Percentiles rank a stretch among this genome's conserved stretches.
These are phyloP conservation scores for Rubia occidens DNA, from an alignment of 305 asterid genomes.

Conservation along the genomic window DNA sequence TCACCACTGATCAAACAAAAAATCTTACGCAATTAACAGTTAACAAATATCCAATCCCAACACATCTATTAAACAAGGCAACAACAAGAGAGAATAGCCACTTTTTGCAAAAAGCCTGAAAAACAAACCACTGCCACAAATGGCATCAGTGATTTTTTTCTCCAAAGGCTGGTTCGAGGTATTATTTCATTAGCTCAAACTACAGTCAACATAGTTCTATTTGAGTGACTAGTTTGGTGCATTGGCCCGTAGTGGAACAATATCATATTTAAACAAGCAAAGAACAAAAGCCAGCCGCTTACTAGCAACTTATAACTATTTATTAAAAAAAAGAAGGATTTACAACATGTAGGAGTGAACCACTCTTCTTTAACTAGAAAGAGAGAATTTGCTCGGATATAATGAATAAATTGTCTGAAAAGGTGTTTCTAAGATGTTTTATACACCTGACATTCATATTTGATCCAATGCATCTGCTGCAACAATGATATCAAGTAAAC, in stretches of 20 bases:
- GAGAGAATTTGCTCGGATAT: no score
- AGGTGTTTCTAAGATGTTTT: background rate
- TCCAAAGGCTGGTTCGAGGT: conserved; percentile 63
- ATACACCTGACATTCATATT: background rate
- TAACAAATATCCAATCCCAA: no score
- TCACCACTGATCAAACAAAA: no score
- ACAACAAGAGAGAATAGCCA: conserved; percentile 58
- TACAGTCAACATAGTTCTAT: conserved; percentile 27
- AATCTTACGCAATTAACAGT: no score
- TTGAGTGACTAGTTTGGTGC: conserved; percentile 14
- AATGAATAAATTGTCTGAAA: background rate
- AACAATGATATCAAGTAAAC: background rate
- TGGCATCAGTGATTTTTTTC: conserved; percentile 78
- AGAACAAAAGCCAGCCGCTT: background rate
- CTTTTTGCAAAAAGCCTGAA: conserved; percentile 70
- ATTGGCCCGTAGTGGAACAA: background rate
- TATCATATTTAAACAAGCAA: background rate
- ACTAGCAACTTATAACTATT: background rate
- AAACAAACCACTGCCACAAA: conserved; percentile 83
- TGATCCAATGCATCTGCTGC: background rate
- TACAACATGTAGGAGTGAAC: no score
- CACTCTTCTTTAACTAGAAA: no score
- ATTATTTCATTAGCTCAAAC: conserved; percentile 68
- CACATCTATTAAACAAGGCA: conserved; percentile 27
- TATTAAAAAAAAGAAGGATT: no score